Conservation (phyloP, 2,329 filamentous ascomycete species). For the Phialocephala subalpina region DNA sequence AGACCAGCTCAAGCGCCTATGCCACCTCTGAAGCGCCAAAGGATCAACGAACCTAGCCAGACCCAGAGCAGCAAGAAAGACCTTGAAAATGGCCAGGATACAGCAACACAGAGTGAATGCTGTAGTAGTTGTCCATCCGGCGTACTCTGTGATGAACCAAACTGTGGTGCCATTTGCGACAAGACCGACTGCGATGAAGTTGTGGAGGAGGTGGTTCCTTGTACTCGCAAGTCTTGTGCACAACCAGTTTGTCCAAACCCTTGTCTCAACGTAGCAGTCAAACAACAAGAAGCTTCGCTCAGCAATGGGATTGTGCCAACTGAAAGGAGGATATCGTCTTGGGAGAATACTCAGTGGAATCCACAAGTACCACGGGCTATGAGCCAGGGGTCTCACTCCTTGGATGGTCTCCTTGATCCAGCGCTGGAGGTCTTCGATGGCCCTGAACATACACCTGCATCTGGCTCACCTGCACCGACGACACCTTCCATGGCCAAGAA, state of each 20-base stretch:
- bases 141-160: slow-evolving; percentile 33
- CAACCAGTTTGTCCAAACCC: slow-evolving; percentile 33
- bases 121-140: slow-evolving; percentile 42
- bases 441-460: slow-evolving; percentile 15
- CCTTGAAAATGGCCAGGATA: not conserved
- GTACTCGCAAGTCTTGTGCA: slow-evolving; percentile 31
- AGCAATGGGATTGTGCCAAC: slow-evolving; percentile 11
- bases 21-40: slow-evolving; percentile 7
- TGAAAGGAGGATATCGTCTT: slow-evolving; percentile 17
- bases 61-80: not conserved
- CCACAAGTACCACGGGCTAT: slow-evolving; percentile 12
- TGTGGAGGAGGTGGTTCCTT: slow-evolving; percentile 31
- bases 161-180: slow-evolving; percentile 35
- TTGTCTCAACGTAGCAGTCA: slow-evolving; percentile 29
- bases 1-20: not conserved
- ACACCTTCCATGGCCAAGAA: slow-evolving; percentile 35
- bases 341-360: slow-evolving; percentile 18
- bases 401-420: slow-evolving; percentile 19
- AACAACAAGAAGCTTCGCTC: slow-evolving; percentile 21
- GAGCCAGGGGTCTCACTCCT: slow-evolving; percentile 6
- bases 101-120: slow-evolving; percentile 33
- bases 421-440: slow-evolving; percentile 9
- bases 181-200: slow-evolving; percentile 24
- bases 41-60: not conserved
- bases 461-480: slow-evolving; percentile 26